Base-by-base conservation (phyloP, 257 asterid species). In the Solanum chilense region DNA sequence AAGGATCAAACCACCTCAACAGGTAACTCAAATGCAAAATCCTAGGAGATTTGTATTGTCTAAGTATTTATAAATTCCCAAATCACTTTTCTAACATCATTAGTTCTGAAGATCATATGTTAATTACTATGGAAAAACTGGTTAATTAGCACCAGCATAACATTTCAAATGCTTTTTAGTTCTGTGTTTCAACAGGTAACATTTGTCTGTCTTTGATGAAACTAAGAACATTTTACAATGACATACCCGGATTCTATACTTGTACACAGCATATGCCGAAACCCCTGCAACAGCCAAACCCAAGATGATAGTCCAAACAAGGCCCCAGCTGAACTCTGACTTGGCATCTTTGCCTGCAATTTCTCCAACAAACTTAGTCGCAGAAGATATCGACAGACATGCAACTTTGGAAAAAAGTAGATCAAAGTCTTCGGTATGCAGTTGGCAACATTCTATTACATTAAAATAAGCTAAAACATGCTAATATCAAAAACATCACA, bases 241-340 rank as follows among this genome's bases (percentile, higher is more conserved):
- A 86, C 95, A 35, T 90, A 97, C 99, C 96, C 96, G 92, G 89
- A 97, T 94, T 87, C 97, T 91, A 91, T 97, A 94, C 91, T 95
- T 94, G 97, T 97, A 94, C 33, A 94, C 75, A 73, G 94, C 98
- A 91, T 91, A 97, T 87, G 95, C 98, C 16, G 89, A 95, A 45
- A 90, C 88, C 76, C 96, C 98, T 9, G 96, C 89, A 49, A 90
- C 93, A 44, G 93, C 95, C 92, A 93, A 62, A 88, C 97, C 95
- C 2, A 97, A 93, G 73, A 97, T 47, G 68, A 95, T 88, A 73
- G 91, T 94, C 99, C 95, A 91, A 87, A 94, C 58, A 86, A 93
- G 92, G 87, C 95, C 94, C 99, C 97, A 93, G 91, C 95, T 86
- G 78, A 86, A 88, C 83, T 82, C 85, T 25, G 90, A 56, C 71